Conservation (phyloP, 306 rosid species). For the Vigna reflexopilosa region DNA sequence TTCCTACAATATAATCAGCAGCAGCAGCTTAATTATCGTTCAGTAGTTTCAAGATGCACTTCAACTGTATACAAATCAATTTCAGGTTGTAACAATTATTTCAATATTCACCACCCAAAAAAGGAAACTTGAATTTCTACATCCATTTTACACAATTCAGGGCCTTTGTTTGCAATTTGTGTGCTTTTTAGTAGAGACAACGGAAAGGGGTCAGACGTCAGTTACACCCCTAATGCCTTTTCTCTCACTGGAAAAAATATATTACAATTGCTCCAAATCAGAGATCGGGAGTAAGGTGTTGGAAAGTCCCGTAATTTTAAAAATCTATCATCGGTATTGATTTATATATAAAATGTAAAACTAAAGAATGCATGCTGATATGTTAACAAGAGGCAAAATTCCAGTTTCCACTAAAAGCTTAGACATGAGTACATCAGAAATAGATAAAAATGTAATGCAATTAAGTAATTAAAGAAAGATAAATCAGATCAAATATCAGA, state of each 20-base stretch:
- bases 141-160: not conserved
- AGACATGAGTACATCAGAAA: not conserved
- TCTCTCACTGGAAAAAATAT: not conserved
- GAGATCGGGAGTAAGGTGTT: not conserved
- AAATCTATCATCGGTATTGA: not conserved
- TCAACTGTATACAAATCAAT: conserved; percentile 11
- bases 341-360: not conserved
- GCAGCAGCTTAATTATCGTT: conserved; percentile 36
- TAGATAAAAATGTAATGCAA: not conserved
- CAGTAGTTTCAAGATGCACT: conserved; percentile 4
- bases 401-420: conserved; percentile 11
- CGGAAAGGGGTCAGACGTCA: not conserved
- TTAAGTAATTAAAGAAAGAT: conserved; percentile 14
- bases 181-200: not conserved
- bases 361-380: not conserved
- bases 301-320: not conserved
- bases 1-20: conserved; percentile 56
- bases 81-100: not conserved
- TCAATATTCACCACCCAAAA: not conserved
- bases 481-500: conserved; percentile 22
- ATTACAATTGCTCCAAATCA: not conserved
- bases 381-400: not conserved
- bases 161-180: not conserved
- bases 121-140: not conserved
- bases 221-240: not conserved